Evolutionary conservation across 305 asterid species (phyloP), one percentile per base, ranked within the genome.

Genomic region (Petunia hybrid): DNA sequence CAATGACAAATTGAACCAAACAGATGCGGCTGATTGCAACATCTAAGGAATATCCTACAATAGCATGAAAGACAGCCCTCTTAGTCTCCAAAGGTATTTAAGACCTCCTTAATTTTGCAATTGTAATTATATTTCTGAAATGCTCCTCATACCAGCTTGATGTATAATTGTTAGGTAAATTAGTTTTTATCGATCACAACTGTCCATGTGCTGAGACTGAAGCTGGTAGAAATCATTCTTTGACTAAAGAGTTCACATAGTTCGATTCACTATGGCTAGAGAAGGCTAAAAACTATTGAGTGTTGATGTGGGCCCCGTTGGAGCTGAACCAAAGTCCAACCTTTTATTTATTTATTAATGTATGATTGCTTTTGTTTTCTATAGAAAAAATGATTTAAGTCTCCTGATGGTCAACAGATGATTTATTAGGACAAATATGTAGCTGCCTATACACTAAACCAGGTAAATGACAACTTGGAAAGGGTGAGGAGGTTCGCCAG

Each of bases 161-260:
- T 71, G 8, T 6, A 12, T 48, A 73, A 51, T 73, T 51, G 46
- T 22, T 48, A 73, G 78, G 36, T 14, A 22, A 45, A 73, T 73
- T 35, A 13, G n/a, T 51, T 51, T 48, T 35, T 1, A 35, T 12
- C 62, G 48, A 71, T 36, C 62, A 45, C 77, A 16, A 35, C 45
- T 48, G 45, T 71, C 12, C 35, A 71, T 35, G 38, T 16, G 43
- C 43, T 46, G 40, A 69, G 5, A 8, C 31, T 69, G 71, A 65
- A 65, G 71, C 22, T 65, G 14, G 75, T 67, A 14, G 62, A 73
- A 35, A 13, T 73, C 61, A 51, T 7, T 45, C 35, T 36, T 51
- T 51, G 51, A 51, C 78, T 73, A 42, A 51, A 71, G 62, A 48
- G 48, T 71, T 71, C 62, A 48, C 78, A 71, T 48, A 48, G 59